Conservation (phyloP, 805 yeast species). For the Ogataea pignaliae region DNA sequence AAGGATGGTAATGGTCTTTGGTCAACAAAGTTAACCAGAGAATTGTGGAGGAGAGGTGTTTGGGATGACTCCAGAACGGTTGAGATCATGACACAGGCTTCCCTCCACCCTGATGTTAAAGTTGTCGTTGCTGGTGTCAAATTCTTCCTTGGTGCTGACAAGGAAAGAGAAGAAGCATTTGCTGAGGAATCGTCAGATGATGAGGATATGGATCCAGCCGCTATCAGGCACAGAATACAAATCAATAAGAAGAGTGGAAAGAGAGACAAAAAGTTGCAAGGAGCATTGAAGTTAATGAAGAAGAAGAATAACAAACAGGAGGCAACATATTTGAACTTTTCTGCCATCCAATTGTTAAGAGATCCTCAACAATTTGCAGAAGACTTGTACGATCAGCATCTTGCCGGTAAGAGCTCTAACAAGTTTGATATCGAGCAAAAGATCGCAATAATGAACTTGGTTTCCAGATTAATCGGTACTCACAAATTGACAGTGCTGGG, state of each 20-base stretch:
- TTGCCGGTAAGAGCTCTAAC: slow-evolving; percentile 64
- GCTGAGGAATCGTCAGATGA: slow-evolving; percentile 68
- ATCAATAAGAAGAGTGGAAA: slow-evolving; percentile 80
- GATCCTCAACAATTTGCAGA: slow-evolving; percentile 99
- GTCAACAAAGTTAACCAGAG: slow-evolving; percentile 94
- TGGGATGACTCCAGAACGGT: slow-evolving; percentile 98
- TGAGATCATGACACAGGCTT: slow-evolving; percentile 97
- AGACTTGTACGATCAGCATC: slow-evolving; percentile 63
- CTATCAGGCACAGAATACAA: slow-evolving; percentile 74
- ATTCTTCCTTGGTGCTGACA: slow-evolving; percentile 93
- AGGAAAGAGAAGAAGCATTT: slow-evolving; percentile 81
- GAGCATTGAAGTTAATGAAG: slow-evolving; percentile 64
- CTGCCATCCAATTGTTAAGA: slow-evolving; percentile 88
- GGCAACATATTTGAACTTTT: slow-evolving; percentile 76
- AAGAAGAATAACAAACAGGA: slow-evolving; percentile 53
- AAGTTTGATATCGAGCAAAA: slow-evolving; percentile 83
- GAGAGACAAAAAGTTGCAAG: slow-evolving; percentile 74
- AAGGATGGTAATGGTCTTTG: slow-evolving; percentile 78
- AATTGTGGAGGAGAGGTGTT: slow-evolving; percentile 94
- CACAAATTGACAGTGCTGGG: slow-evolving; percentile 91
- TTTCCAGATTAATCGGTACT: slow-evolving; percentile 88
- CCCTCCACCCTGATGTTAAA: slow-evolving; percentile 80
- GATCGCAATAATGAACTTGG: slow-evolving; percentile 78
- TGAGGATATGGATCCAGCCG: slow-evolving; percentile 63
- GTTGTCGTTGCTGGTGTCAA: slow-evolving; percentile 86